These are phyloP conservation scores for Tetrahymena thermophila DNA, from an alignment of 73 alveolate genomes.

Conservation along the genomic window DNA sequence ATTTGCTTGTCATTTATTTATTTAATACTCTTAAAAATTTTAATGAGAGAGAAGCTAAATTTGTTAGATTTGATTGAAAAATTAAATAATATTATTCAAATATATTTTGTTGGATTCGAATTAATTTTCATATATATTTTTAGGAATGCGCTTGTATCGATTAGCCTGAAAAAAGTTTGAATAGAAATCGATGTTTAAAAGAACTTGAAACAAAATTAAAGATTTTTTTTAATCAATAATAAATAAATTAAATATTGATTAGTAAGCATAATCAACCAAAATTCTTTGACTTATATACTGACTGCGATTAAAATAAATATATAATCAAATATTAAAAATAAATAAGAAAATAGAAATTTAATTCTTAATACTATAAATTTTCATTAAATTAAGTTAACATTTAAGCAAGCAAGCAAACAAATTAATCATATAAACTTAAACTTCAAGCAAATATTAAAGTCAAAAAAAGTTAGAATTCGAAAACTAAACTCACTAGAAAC, in stretches of 20 bases:
- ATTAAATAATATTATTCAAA: no score
- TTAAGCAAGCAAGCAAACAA: not conserved
- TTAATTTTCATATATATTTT: not conserved
- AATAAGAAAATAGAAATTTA: not conserved
- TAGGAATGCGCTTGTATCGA: no score
- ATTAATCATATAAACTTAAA: not conserved
- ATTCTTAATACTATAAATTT: not conserved
- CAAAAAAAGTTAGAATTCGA: not conserved
- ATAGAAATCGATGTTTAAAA: not conserved
- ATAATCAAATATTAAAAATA: no score
- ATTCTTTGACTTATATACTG: not conserved
- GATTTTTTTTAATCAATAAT: no score
- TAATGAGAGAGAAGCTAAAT: not conserved
- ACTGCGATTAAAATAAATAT: not conserved
- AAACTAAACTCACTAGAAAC: not conserved
- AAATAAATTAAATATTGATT: no score
- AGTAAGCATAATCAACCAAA: not conserved
- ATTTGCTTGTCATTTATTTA: no score
- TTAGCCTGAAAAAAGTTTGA: not conserved
- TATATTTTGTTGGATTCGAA: not conserved
- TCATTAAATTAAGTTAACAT: no score
- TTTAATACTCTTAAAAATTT: no score
- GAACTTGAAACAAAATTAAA: not conserved
- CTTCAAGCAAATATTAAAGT: no score
- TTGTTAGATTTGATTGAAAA: not conserved